Conservation (phyloP, 78 protist species). For the Isochrysis galbana region DNA sequence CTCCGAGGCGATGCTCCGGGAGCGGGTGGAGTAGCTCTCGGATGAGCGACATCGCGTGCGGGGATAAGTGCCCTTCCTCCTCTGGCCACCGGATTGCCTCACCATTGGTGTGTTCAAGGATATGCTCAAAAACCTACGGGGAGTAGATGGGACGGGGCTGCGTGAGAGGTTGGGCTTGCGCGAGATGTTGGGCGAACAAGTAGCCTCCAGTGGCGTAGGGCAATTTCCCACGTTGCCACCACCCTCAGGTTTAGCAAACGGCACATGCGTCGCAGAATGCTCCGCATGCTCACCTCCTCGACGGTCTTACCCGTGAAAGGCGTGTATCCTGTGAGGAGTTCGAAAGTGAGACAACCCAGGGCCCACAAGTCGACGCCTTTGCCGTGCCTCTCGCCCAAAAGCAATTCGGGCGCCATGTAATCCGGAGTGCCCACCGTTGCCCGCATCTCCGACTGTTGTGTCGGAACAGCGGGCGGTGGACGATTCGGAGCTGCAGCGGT, state of each 20-base stretch:
- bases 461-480: too few relatives aligned
- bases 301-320: constrained; percentile 91
- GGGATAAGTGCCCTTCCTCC: too few relatives aligned
- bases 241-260: too few relatives aligned
- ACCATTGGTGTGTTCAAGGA: background rate
- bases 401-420: constrained; percentile 93
- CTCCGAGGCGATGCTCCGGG: background rate
- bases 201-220: too few relatives aligned
- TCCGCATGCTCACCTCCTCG: constrained; percentile 60
- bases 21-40: background rate
- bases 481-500: too few relatives aligned
- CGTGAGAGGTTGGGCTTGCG: too few relatives aligned
- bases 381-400: constrained; percentile 77
- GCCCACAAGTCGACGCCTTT: constrained; percentile 96
- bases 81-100: background rate
- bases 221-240: too few relatives aligned
- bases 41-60: too few relatives aligned
- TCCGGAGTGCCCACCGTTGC: constrained; percentile 95
- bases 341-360: constrained; percentile 81
- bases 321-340: constrained; percentile 82
- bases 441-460: too few relatives aligned
- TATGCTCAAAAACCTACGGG: background rate
- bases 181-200: too few relatives aligned
- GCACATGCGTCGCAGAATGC: too few relatives aligned
- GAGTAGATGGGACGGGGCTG: background rate